phyloP scores from a whole-genome alignment of 345 rosid species.

The Lenwebbia sp. region DNA sequence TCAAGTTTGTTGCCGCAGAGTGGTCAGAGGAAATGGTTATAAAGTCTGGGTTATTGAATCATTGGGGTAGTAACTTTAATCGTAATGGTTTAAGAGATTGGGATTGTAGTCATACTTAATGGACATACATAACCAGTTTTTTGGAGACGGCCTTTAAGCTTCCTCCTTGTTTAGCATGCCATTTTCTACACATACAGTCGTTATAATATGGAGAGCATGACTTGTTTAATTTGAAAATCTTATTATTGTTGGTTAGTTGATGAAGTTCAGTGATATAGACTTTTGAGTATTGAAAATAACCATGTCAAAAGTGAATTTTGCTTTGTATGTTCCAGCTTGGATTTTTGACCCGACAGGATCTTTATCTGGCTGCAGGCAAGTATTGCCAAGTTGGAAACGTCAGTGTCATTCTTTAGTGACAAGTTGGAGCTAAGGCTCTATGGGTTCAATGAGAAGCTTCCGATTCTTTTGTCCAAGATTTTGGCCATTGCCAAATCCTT shows the following conservation, averaged over 20 bases:
- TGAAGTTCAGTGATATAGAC: not conserved
- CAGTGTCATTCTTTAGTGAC: conserved; percentile 54
- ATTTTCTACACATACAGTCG: not conserved
- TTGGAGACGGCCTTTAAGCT: not conserved
- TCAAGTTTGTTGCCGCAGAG: not conserved
- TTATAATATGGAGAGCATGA: not conserved
- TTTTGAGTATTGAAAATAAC: not conserved
- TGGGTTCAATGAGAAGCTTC: conserved; percentile 88
- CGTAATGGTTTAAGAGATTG: not conserved
- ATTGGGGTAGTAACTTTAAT: not conserved
- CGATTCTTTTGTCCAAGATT: conserved; percentile 60
- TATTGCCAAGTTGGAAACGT: conserved; percentile 86
- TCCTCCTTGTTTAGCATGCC: not conserved
- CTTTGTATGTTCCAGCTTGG: not conserved
- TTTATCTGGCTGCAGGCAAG: conserved; percentile 58
- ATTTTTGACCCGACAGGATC: not conserved
- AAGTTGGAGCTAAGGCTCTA: conserved; percentile 83
- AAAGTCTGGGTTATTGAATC: not conserved
- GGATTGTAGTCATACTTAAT: not conserved
- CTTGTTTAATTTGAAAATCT: not conserved
- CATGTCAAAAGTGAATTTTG: not conserved
- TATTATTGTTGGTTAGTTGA: not conserved
- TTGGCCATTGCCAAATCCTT: conserved; percentile 65
- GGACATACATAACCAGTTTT: not conserved
- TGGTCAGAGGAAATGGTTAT: not conserved